A percentile compares a stretch with the other conserved stretches of the same genome.
phyloP scores from a whole-genome alignment of 345 rosid species.

The Brassica napus region Da-Ae NC_063448.1:363501-364000 shows the following conservation, averaged over 20 bases:
- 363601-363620: background rate
- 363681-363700: background rate
- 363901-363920: background rate
- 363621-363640: background rate
- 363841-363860: slow-evolving; percentile 3
- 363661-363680: background rate
- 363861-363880: background rate
- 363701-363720: background rate
- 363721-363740: background rate
- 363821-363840: background rate
- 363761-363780: slow-evolving; percentile 21
- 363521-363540: background rate
- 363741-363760: background rate
- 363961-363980: slow-evolving; percentile 3
- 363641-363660: background rate
- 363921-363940: slow-evolving; percentile 17
- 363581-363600: background rate
- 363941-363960: slow-evolving; percentile 2
- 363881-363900: slow-evolving; percentile 18
- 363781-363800: slow-evolving; percentile 1
- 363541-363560: background rate
- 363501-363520: background rate
- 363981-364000: slow-evolving; percentile 16
- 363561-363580: background rate
- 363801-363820: background rate